These are phyloP conservation scores for Scenedesmus sp. DNA, from an alignment of 163 green algal species.

Conservation along the genomic window DNA sequence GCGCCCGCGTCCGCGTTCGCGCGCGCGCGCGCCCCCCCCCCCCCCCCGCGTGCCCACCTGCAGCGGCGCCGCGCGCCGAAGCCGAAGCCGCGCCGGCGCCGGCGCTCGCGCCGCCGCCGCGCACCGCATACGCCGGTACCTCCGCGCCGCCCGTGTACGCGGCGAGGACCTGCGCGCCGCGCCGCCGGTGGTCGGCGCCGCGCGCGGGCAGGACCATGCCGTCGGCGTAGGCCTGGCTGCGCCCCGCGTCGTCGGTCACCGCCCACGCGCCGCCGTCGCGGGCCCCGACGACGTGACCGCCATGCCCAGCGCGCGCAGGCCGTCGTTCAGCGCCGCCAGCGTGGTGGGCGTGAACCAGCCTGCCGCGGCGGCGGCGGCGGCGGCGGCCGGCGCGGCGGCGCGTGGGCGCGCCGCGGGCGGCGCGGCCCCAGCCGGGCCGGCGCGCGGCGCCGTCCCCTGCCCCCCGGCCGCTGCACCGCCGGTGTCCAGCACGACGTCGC, in stretches of 20 bases:
- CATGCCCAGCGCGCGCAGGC: slow-evolving; percentile 1
- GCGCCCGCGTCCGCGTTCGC: no score
- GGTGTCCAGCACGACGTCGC: slow-evolving; percentile 29
- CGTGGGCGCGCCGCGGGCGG: no score
- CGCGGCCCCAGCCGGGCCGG: no score
- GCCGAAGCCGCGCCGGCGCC: not conserved
- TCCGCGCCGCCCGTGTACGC: slow-evolving; percentile 29
- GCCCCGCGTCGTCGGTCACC: slow-evolving; percentile 9
- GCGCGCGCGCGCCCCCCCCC: no score
- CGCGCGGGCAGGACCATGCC: slow-evolving; percentile 9
- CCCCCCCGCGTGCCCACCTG: no score
- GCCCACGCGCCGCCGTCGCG: slow-evolving; percentile 17
- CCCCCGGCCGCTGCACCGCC: no score
- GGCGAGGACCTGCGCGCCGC: not conserved
- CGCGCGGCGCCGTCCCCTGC: no score
- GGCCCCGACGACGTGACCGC: not conserved
- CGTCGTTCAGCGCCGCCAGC: not conserved
- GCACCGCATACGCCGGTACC: slow-evolving; percentile 3
- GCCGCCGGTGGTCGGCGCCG: slow-evolving; percentile 3
- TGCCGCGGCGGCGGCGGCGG: no score
- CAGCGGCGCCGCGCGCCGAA: not conserved
- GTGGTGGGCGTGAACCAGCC: slow-evolving; percentile 29
- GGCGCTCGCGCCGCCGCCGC: no score
- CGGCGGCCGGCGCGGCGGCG: no score
- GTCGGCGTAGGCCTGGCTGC: not conserved